A percentile compares a stretch with the other conserved stretches of the same genome.
Conservation (phyloP, 1,284 basidiomycete genomes). For the Heterobasidion annosum region DNA sequence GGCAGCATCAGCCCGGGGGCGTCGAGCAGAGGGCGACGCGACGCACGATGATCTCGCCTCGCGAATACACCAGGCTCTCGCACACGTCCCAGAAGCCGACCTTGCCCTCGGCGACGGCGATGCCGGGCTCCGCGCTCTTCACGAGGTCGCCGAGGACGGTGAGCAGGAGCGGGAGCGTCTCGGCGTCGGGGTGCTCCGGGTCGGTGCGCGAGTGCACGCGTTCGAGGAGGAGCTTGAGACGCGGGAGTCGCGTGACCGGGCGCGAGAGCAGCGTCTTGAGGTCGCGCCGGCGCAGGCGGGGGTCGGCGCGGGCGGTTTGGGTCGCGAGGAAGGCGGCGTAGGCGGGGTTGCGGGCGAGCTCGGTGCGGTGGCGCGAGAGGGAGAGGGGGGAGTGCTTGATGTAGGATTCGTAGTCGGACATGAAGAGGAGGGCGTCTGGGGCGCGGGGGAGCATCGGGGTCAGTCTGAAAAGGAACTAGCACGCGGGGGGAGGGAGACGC, state of each 20-base stretch:
- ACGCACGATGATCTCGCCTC: constrained; percentile 71
- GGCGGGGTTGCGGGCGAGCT: constrained; percentile 51
- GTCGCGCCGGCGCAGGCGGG: constrained; percentile 68
- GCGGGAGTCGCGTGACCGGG: constrained; percentile 74
- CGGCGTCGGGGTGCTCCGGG: constrained; percentile 55
- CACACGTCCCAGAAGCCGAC: constrained; percentile 75
- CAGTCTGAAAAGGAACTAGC: too few species aligned
- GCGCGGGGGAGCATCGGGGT: neutral
- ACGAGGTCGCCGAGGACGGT: constrained; percentile 56
- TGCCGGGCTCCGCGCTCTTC: constrained; percentile 76
- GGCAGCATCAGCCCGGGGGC: too few species aligned
- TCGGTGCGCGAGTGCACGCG: constrained; percentile 58
- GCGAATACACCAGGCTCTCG: constrained; percentile 64
- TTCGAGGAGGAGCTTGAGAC: constrained; percentile 66
- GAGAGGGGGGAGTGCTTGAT: constrained; percentile 81
- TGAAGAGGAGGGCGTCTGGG: constrained; percentile 36
- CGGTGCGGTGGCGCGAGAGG: constrained; percentile 67
- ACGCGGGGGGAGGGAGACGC: constrained; percentile 10
- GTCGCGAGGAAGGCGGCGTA: constrained; percentile 60
- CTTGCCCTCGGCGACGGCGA: constrained; percentile 74
- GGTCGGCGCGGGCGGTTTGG: constrained; percentile 36
- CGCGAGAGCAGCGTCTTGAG: constrained; percentile 74
- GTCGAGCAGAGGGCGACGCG: neutral
- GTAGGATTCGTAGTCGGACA: constrained; percentile 62
- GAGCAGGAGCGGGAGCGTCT: constrained; percentile 57